Conservation (phyloP, 139 green algal genomes). For the Chlamydomonas sphaeroides region DNA sequence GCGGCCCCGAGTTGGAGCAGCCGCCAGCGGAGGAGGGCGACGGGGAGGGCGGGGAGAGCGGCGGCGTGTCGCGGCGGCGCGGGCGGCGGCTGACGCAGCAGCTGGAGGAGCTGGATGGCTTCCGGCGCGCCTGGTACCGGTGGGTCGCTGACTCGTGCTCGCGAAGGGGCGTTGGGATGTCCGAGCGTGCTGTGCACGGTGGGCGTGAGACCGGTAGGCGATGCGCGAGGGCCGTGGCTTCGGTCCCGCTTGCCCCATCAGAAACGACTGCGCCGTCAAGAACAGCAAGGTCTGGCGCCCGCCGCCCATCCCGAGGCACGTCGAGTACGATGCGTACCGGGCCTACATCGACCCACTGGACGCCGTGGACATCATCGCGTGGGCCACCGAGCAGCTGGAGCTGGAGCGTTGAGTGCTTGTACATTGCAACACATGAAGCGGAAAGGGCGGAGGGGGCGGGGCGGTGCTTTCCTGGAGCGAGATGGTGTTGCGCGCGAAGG, state of each 20-base stretch:
- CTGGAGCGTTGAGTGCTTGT: no score
- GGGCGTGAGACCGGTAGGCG: no score
- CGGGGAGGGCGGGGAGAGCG: background rate
- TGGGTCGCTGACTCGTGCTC: no score
- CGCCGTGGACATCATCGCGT: slow-evolving; percentile 25
- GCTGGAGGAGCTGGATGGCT: slow-evolving; percentile 33
- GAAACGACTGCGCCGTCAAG: slow-evolving; percentile 25
- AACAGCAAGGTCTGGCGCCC: slow-evolving; percentile 26
- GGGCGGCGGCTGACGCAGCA: slow-evolving; percentile 22
- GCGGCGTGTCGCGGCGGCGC: background rate
- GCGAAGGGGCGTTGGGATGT: no score
- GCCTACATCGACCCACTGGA: slow-evolving; percentile 8
- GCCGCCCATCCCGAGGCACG: slow-evolving; percentile 20
- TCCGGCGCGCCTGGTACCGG: slow-evolving; percentile 24
- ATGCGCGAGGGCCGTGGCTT: no score
- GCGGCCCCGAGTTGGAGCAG: no score
- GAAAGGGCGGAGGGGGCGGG: no score
- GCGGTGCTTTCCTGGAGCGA: no score
- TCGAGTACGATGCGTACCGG: slow-evolving; percentile 23
- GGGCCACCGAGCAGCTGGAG: background rate
- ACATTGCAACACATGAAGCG: no score
- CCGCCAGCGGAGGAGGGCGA: background rate
- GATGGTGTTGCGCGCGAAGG: no score
- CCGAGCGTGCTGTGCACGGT: no score
- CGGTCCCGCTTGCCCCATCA: no score